phyloP scores from a whole-genome alignment of 495 filamentous ascomycete genomes.

The Parathielavia appendiculata region DNA sequence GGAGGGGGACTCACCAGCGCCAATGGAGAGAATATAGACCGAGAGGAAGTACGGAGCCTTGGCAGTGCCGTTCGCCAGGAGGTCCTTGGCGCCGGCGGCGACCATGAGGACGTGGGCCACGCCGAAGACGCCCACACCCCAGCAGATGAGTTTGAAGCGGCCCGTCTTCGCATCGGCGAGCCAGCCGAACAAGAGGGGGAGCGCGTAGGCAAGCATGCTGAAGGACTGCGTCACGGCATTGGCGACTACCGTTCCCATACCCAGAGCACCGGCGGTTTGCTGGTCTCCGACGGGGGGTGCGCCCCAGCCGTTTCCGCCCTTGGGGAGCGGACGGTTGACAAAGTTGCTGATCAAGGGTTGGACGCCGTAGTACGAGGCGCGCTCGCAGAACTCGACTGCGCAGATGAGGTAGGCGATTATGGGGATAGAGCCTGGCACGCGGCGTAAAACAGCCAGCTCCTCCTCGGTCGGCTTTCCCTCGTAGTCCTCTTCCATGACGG shows the following conservation, averaged over 20 bases:
- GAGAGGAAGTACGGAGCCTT: conserved; percentile 56
- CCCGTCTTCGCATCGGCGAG: conserved; percentile 55
- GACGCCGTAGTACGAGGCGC: conserved; percentile 56
- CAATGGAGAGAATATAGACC: conserved; percentile 54
- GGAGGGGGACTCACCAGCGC: conserved; percentile 54
- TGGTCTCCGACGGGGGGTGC: conserved; percentile 51
- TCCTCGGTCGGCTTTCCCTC: conserved; percentile 53
- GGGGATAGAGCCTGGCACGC: conserved; percentile 50
- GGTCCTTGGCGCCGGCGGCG: conserved; percentile 52
- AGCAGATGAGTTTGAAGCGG: conserved; percentile 57
- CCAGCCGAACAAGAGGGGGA: conserved; percentile 55
- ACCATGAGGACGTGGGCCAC: conserved; percentile 62
- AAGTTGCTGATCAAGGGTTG: conserved; percentile 56
- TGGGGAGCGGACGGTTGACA: conserved; percentile 50
- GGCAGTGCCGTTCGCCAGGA: conserved; percentile 52
- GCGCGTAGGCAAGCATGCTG: conserved; percentile 53
- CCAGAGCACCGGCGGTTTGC: conserved; percentile 54
- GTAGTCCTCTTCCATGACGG: conserved; percentile 37
- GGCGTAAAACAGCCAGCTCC: conserved; percentile 50
- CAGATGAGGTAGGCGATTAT: conserved; percentile 53
- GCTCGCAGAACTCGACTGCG: conserved; percentile 56
- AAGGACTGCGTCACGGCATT: conserved; percentile 58
- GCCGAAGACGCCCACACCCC: conserved; percentile 59
- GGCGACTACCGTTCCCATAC: conserved; percentile 54
- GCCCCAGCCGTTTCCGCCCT: conserved; percentile 58